Percentiles rank a stretch among this genome's conserved stretches.
phyloP scores from a whole-genome alignment of 768 basidiomycete species.

The Auricularia cornea region DNA sequence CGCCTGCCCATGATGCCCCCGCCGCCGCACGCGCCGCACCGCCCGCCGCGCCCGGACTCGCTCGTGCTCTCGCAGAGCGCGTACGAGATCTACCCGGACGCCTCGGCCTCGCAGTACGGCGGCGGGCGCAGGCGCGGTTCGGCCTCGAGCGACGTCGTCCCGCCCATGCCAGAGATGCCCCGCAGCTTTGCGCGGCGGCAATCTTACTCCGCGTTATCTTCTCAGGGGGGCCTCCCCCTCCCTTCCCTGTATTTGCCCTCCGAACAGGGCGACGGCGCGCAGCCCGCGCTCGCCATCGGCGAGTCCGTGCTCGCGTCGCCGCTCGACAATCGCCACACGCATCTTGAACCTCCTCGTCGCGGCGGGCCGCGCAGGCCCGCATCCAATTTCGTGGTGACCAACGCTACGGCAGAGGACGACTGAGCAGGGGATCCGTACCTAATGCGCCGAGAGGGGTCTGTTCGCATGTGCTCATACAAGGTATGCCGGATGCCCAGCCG shows the following conservation, averaged over 20 bases:
- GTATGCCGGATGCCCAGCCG: neutral
- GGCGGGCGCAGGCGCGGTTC: neutral
- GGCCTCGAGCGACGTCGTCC: neutral
- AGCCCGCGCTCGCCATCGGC: neutral
- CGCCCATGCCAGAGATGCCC: neutral
- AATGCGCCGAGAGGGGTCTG: neutral
- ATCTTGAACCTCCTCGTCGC: neutral
- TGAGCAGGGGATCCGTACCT: neutral
- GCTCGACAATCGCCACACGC: neutral
- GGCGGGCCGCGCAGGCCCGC: neutral
- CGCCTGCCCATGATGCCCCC: neutral
- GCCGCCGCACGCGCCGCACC: neutral
- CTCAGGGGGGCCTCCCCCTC: neutral
- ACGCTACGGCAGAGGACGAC: neutral
- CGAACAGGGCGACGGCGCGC: neutral
- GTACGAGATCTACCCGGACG: slow-evolving; percentile 1
- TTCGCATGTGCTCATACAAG: neutral
- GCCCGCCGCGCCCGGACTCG: neutral
- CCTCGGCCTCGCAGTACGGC: neutral
- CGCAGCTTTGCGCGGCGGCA: neutral
- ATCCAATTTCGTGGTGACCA: neutral
- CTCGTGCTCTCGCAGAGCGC: neutral
- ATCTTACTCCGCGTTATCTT: neutral
- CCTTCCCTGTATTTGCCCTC: neutral
- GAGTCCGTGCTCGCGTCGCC: neutral